A percentile compares a stretch with the other conserved stretches of the same genome.
Evolutionary conservation across 2,329 filamentous ascomycete species (phyloP).

Genomic region (Botryotinia narcissicola): DNA sequence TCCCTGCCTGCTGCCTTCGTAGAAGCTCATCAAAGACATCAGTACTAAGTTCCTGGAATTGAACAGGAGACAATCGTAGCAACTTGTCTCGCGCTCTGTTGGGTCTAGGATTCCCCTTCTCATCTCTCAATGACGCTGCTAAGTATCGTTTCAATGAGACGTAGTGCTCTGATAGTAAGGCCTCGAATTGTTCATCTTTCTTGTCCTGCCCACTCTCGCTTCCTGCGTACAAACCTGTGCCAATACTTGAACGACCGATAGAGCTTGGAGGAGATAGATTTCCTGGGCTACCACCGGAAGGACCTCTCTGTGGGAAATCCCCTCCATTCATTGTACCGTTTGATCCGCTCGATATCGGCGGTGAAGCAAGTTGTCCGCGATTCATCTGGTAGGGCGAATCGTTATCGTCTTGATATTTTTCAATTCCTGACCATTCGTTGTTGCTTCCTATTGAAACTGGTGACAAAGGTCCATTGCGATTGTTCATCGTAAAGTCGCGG

Average conservation of each 20-base stretch:
- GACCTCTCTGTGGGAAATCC: conserved; percentile 49
- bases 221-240: conserved; percentile 66
- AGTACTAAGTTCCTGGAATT: conserved; percentile 96
- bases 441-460: conserved; percentile 72
- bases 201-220: conserved; percentile 63
- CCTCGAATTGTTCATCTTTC: conserved; percentile 63
- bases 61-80: conserved; percentile 80
- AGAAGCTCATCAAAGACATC: conserved; percentile 96
- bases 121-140: conserved; percentile 67
- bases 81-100: conserved; percentile 95
- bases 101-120: conserved; percentile 68
- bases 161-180: conserved; percentile 76
- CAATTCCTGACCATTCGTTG: conserved; percentile 75
- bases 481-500: conserved; percentile 56
- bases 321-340: conserved; percentile 60
- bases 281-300: conserved; percentile 49
- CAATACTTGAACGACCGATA: conserved; percentile 79
- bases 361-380: conserved; percentile 63
- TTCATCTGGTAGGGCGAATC: conserved; percentile 48
- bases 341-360: conserved; percentile 65
- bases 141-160: conserved; percentile 67
- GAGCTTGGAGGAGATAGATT: conserved; percentile 85
- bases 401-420: conserved; percentile 60
- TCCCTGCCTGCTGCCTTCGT: conserved; percentile 70
- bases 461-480: conserved; percentile 73